Conservation (phyloP, 352 stramenopile species). For the Globisporangium abappressorium region DNA sequence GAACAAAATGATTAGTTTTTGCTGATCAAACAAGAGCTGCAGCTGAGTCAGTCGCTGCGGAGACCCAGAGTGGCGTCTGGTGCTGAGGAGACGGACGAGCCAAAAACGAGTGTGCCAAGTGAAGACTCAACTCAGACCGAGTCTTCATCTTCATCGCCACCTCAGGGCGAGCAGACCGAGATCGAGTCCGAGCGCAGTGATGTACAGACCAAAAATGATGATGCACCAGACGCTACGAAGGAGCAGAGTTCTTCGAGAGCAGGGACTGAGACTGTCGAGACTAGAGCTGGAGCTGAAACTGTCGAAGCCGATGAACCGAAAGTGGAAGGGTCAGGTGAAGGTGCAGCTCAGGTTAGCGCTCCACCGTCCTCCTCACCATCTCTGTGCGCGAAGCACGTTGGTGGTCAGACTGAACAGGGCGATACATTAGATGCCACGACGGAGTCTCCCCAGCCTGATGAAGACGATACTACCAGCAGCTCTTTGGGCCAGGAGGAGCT, state of each 20-base stretch:
- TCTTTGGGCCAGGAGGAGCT: not conserved
- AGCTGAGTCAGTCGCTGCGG: constrained; percentile 21
- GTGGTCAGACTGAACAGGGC: not conserved
- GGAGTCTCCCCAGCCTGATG: not conserved
- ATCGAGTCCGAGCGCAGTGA: not conserved
- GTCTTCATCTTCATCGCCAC: not conserved
- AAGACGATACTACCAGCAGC: not conserved
- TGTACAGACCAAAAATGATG: not conserved
- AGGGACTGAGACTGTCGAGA: too few species aligned
- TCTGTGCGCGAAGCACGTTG: not conserved
- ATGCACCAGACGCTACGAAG: not conserved
- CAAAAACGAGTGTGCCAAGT: not conserved
- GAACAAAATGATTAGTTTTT: constrained; percentile 29
- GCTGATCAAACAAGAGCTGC: constrained; percentile 47
- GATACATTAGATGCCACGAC: not conserved
- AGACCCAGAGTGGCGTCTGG: not conserved
- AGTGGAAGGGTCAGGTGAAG: not conserved
- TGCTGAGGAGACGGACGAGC: not conserved
- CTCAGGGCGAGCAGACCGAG: not conserved
- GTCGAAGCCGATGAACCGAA: not conserved
- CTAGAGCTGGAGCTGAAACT: not conserved
- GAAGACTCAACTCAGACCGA: not conserved
- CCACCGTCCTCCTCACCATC: not conserved
- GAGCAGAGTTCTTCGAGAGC: not conserved
- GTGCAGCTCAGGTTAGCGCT: not conserved